Evolutionary conservation across 1,284 basidiomycete species (phyloP), one percentile per base, ranked within the genome.

Genomic region (Apiotrichum siamense): DNA sequence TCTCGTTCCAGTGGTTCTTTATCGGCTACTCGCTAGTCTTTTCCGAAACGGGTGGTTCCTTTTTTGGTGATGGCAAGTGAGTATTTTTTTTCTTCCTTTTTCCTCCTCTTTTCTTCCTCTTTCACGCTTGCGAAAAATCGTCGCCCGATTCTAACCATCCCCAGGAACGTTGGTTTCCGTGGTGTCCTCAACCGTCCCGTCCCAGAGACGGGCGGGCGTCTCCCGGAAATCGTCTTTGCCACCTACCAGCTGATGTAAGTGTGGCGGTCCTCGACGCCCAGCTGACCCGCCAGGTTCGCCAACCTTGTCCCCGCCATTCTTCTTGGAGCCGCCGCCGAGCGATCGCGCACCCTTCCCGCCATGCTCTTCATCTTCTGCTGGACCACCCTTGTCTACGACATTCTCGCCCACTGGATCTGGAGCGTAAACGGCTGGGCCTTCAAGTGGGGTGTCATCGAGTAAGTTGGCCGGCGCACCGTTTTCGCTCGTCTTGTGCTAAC

Each of bases 341-440:
- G 92, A 46, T 88, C 87, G 13, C 80, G 92, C 37, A 83, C 93
- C 33, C 77, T 91, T 24, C 92, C 92, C 0, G 85, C 88, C 20
- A 86, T 93, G 80, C 77, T 94, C 26, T 86, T 96, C 68, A 82
- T 83, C 23, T 96, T 96, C 72, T 69, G 83, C 57, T 96, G 91
- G 91, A 72, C 72, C 6, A 73, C 70, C 1, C 47, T 72, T 27
- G 63, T 65, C 2, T 91, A 91, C 67, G 87, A 86, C 61, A 86
- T 87, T 1, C 75, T 90, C 39, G 84, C 84, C 5, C 83, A 80
- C 65, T 87, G 86, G 86, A 80, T 82, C 24, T 89, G 87, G 86
- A 79, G 78, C 47, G 65, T 76, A 0, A 81, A 83, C 57, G 91
- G 92, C 10, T 97, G 91, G 91, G 91, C 82, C 0, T 84, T 82